Conservation (phyloP, 495 filamentous ascomycete genomes). For the Physcia stellaris region DNA sequence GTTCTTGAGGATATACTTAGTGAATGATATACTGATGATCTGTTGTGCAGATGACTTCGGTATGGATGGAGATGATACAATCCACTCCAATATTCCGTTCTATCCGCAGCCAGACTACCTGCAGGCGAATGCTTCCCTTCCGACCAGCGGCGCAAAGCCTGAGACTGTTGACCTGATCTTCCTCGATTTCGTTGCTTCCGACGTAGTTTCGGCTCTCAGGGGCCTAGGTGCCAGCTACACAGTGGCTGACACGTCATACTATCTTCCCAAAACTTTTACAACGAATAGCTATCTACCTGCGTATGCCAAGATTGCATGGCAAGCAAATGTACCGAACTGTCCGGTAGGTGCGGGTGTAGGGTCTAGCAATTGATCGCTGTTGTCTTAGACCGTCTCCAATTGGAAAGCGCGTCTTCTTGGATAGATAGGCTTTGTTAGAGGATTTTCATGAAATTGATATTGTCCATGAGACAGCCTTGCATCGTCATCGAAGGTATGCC, state of each 20-base stretch:
- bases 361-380: too few relatives aligned
- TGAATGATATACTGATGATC: slow-evolving; percentile 1
- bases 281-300: slow-evolving; percentile 34
- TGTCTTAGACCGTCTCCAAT: too few relatives aligned
- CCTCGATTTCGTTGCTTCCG: slow-evolving; percentile 18
- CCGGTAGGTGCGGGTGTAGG: slow-evolving; percentile 21
- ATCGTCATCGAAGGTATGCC: too few relatives aligned
- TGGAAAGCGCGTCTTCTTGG: too few relatives aligned
- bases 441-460: too few relatives aligned
- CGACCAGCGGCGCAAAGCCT: slow-evolving; percentile 16
- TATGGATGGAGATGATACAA: slow-evolving; percentile 24
- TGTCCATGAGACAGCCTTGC: too few relatives aligned
- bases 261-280: slow-evolving; percentile 27
- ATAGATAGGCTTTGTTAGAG: too few relatives aligned
- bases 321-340: slow-evolving; percentile 31
- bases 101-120: slow-evolving; percentile 14
- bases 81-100: slow-evolving; percentile 17
- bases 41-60: slow-evolving; percentile 36
- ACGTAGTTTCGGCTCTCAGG: slow-evolving; percentile 21
- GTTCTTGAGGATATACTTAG: not conserved
- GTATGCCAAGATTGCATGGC: slow-evolving; percentile 32
- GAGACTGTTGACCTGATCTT: slow-evolving; percentile 21
- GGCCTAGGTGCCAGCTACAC: slow-evolving; percentile 26
- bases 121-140: slow-evolving; percentile 21
- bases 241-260: slow-evolving; percentile 24